Percentiles rank a stretch among this genome's conserved stretches.
Conservation (phyloP, 768 basidiomycete species). For the Phanerochaete carnosa region DNA sequence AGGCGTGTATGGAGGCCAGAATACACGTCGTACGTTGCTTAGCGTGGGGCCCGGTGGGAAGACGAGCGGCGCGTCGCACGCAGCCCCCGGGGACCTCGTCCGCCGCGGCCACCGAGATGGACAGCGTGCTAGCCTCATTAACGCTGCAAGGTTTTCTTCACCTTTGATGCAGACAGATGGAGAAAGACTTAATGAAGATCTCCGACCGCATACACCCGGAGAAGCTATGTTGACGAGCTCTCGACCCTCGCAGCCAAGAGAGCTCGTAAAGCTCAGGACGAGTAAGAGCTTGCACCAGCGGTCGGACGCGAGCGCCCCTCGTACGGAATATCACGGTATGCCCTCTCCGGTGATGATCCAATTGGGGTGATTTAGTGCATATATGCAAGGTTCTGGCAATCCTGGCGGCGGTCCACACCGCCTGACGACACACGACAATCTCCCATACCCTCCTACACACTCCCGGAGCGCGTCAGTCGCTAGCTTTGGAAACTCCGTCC, state of each 20-base stretch:
- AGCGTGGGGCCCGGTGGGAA: background rate
- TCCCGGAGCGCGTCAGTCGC: constrained; percentile 23
- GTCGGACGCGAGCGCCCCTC: background rate
- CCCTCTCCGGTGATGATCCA: background rate
- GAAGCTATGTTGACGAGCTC: background rate
- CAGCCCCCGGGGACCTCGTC: constrained; percentile 3
- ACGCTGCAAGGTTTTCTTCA: background rate
- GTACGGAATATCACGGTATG: background rate
- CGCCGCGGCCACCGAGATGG: background rate
- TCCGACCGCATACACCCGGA: background rate
- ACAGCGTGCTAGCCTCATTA: background rate
- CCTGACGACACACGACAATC: background rate
- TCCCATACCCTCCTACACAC: background rate
- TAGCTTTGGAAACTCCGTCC: constrained; percentile 11
- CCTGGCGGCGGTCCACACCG: background rate
- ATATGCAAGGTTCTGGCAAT: background rate
- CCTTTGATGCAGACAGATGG: background rate
- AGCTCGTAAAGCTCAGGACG: constrained; percentile 3
- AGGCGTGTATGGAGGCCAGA: background rate
- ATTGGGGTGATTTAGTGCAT: background rate
- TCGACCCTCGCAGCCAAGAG: background rate
- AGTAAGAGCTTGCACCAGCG: constrained; percentile 19
- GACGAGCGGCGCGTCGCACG: background rate
- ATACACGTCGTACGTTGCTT: background rate
- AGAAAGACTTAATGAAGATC: background rate